Evolutionary conservation across 1,139 yeast genomes (phyloP).

Genomic region (Hansenula sp.): DNA sequence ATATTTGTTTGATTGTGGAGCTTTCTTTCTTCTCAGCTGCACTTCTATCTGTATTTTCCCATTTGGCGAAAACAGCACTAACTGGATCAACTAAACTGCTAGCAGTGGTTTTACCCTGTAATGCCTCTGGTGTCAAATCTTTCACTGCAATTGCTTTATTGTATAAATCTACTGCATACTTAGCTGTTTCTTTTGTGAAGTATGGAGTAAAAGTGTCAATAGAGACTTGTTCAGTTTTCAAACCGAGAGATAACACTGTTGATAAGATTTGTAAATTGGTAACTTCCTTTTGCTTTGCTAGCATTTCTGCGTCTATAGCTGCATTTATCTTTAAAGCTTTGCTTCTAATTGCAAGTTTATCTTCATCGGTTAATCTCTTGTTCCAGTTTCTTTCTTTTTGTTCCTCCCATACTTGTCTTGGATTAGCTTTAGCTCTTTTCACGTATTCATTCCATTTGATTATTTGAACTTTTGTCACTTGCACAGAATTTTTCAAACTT

Average conservation of each 20-base stretch:
- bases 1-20: conserved; percentile 18
- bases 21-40: conserved; percentile 15
- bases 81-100: too few relatives aligned
- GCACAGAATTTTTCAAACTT: conserved; percentile 58
- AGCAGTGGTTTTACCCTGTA: conserved; percentile 6
- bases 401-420: conserved; percentile 55
- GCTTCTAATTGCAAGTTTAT: conserved; percentile 22
- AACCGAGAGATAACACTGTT: conserved; percentile 13
- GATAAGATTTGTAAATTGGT: not conserved
- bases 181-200: conserved; percentile 15
- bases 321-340: conserved; percentile 25
- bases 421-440: conserved; percentile 39
- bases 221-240: conserved; percentile 7
- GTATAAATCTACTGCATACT: conserved; percentile 17
- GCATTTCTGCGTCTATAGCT: conserved; percentile 22
- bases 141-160: conserved; percentile 12
- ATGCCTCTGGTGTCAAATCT: conserved; percentile 11
- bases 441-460: conserved; percentile 73
- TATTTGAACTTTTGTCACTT: conserved; percentile 67
- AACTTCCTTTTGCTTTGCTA: conserved; percentile 19
- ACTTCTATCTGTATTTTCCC: conserved; percentile 9
- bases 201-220: conserved; percentile 7
- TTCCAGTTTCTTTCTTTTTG: conserved; percentile 29
- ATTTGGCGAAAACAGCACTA: not conserved
- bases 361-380: conserved; percentile 15